Evolutionary conservation across 129 eudicot genomes (phyloP), one percentile per base, ranked within the genome.

Genomic region (Silybum marianum): DNA sequence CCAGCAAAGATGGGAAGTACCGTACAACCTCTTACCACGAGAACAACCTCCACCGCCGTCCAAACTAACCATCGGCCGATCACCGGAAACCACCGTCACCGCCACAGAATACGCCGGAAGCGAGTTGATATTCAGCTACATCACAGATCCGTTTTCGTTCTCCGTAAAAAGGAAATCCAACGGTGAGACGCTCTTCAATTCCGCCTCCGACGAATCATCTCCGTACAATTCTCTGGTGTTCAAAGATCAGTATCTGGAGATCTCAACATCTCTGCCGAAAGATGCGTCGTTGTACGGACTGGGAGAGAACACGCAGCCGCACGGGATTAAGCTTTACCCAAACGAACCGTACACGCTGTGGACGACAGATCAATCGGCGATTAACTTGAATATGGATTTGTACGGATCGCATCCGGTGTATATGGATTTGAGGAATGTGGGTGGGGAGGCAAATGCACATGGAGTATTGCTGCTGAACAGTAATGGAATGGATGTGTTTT

Each of bases 331-430:
- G 58, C 73, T 96, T 9, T 54, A 87, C 77, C 99, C 99, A 0
- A 91, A 91, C 74, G 99, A 93, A 8, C 95, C 99, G n/a, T 93
- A 93, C 88, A 96, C 99, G 8, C 73, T 93, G 38, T 96, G 88
- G 86, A 96, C 99, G 3, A 90, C 89, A 23, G 99, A 96, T 74
- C 71, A 84, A 0, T 93, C 99, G 2, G 98, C 98, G 14, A 93
- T 96, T 77, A 93, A 93, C 39, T 76, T 96, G 24, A 96, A 96
- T 34, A 83, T 88, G 71, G 99, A 96, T 83, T 18, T 96, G 68
- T 96, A 96, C 25, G 99, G 99, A 78, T 93, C 99, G 0, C 99
- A 96, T 79, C 99, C 99, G 22, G 91, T 96, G 85, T 96, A 96
- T 73, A 96, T 96, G 99, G 99, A 96, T 87, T 78, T 96, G 74